Base-by-base conservation (phyloP, 345 rosid species). In the Euphorbia pulcherrima region DNA sequence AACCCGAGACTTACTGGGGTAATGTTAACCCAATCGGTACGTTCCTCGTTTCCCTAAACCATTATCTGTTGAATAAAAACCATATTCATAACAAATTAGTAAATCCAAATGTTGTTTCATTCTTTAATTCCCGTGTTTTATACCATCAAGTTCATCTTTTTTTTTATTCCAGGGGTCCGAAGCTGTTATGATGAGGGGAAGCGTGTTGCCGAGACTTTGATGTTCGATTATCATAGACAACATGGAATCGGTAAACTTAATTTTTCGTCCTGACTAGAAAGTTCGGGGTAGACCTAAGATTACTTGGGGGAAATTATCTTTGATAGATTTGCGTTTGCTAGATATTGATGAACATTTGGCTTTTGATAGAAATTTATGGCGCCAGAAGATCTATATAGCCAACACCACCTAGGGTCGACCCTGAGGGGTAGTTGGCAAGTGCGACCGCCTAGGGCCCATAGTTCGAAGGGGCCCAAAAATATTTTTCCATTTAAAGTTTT, bases 101-200 rank as follows among this genome's bases (percentile, higher is more conserved):
- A 21, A 21, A 40, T 28, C 65, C 41, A 21, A 61, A 10, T 11
- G 14, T 6, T 39, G 0, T 61, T 39, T 10, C 50, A 17, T 61
- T 61, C 29, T 39, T 33, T 33, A 40, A 33, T 60, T 35, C 35
- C 41, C 3, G 12, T 21, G 10, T 14, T 2, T n/a, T 2, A 41
- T 40, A 63, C 16, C 37, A 55, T 56, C 28, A 14, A 26, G 30
- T 40, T 41, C 30, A 20, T 66, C 52, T 12, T 68, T 64, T 58
- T 13, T 35, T 4, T 50, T 51, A 11, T 58, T 63, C 41, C 80
- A 90, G 93, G 98, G 52, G 98, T 90, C 73, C 76, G 98, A 68
- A 90, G 98, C 66, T 92, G 98, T 78, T 92, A 92, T 47, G 97
- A 92, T 51, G 98, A 92, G 77, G 98, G 98, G 48, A 90, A 90